Percentiles rank a stretch among this genome's conserved stretches.
Conservation (phyloP, 768 basidiomycete genomes). For the Boletus rex-veris region DNA sequence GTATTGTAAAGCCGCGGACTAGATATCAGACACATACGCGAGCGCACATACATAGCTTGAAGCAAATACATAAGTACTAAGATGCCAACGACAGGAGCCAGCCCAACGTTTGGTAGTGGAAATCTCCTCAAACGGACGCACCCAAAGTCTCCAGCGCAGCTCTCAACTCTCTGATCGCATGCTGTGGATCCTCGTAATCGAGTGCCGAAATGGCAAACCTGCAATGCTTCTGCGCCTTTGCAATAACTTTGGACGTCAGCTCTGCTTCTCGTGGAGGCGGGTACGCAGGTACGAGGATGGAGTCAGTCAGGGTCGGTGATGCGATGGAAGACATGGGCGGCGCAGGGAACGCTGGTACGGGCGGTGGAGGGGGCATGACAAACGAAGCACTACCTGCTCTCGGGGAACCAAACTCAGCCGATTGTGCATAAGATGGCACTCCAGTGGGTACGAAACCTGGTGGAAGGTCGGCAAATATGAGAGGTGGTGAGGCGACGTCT, state of each 20-base stretch:
- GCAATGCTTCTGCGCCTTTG: slow-evolving; percentile 87
- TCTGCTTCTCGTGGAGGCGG: slow-evolving; percentile 33
- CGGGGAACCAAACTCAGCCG: slow-evolving; percentile 11
- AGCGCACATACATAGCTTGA: neutral
- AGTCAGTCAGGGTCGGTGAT: neutral
- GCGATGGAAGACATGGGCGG: neutral
- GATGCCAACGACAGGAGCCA: slow-evolving; percentile 3
- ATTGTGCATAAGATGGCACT: slow-evolving; percentile 13
- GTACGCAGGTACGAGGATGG: slow-evolving; percentile 14
- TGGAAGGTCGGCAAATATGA: slow-evolving; percentile 20
- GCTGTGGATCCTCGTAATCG: slow-evolving; percentile 90
- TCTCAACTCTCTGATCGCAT: slow-evolving; percentile 79
- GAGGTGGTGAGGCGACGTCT: slow-evolving; percentile 16
- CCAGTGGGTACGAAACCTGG: slow-evolving; percentile 30
- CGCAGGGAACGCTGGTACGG: slow-evolving; percentile 12
- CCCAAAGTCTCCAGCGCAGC: slow-evolving; percentile 69
- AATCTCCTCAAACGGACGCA: slow-evolving; percentile 32
- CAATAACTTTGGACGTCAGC: slow-evolving; percentile 61
- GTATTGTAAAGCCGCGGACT: neutral
- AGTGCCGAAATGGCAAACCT: slow-evolving; percentile 91
- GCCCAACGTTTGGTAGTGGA: neutral
- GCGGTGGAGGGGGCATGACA: slow-evolving; percentile 6
- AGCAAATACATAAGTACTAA: slow-evolving; percentile 4
- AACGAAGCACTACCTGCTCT: slow-evolving; percentile 5
- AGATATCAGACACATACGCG: neutral